phyloP scores from a whole-genome alignment of 108 stramenopile genomes.

The Cyclotella choctawhatcheeana region DNA sequence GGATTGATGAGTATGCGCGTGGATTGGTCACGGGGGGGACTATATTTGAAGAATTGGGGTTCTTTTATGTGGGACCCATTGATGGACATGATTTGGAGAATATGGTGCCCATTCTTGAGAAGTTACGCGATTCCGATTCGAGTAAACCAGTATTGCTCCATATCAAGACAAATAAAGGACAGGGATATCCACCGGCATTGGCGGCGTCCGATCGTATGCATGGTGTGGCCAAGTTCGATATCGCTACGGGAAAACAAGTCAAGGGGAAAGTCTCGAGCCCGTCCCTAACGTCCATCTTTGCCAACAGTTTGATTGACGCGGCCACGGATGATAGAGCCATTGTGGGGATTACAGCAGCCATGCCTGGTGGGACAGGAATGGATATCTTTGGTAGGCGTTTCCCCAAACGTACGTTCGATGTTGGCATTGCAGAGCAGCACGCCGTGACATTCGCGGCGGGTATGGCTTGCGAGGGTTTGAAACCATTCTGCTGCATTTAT shows the following conservation, averaged over 20 bases:
- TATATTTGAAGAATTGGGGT: slow-evolving; percentile 96
- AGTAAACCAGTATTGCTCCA: slow-evolving; percentile 95
- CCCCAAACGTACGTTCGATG: slow-evolving; percentile 97
- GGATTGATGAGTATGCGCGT: slow-evolving; percentile 97
- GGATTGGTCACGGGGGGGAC: slow-evolving; percentile 96
- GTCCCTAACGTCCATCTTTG: slow-evolving; percentile 93
- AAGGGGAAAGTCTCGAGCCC: slow-evolving; percentile 78
- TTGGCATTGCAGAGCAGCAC: slow-evolving; percentile 98
- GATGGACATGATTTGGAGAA: slow-evolving; percentile 98
- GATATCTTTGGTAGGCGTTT: slow-evolving; percentile 96
- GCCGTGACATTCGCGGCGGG: slow-evolving; percentile 97
- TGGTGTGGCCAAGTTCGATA: slow-evolving; percentile 97
- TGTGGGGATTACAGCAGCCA: slow-evolving; percentile 97
- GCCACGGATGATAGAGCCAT: slow-evolving; percentile 92
- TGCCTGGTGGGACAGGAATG: slow-evolving; percentile 99
- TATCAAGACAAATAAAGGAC: slow-evolving; percentile 94
- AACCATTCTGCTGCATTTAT: slow-evolving; percentile 97
- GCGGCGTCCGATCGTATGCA: slow-evolving; percentile 95
- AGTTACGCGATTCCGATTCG: slow-evolving; percentile 82
- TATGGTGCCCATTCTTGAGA: slow-evolving; percentile 95
- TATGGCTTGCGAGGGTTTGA: slow-evolving; percentile 96
- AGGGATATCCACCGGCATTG: slow-evolving; percentile 96
- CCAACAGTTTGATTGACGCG: slow-evolving; percentile 90
- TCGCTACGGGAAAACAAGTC: slow-evolving; percentile 91
- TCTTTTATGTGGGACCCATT: slow-evolving; percentile 98